Evolutionary conservation across 495 filamentous ascomycete species (phyloP).

Genomic region (Aspergillus nanangensis): DNA sequence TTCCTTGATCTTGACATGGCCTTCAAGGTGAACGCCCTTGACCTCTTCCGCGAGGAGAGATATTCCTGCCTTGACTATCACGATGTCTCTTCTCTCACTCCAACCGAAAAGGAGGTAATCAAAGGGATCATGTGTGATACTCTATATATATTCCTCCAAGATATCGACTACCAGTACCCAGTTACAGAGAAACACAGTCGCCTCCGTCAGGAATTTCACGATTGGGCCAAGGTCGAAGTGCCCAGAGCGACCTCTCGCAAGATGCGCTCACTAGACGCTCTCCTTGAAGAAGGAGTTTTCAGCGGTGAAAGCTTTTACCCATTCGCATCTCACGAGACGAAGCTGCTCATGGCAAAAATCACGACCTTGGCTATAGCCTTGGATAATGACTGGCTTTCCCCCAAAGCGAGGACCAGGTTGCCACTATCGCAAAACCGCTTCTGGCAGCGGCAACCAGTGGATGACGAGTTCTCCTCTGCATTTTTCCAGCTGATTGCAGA

Average conservation of each 20-base stretch:
- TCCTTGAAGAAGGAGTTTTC: neutral
- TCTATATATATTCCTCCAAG: neutral
- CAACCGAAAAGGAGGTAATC: neutral
- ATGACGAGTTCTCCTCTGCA: neutral
- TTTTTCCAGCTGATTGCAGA: neutral
- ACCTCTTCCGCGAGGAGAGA: neutral
- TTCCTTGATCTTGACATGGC: neutral
- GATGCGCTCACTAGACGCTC: neutral
- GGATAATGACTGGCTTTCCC: neutral
- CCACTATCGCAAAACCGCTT: neutral
- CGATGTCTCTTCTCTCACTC: neutral
- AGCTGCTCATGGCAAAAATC: neutral
- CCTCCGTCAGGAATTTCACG: neutral
- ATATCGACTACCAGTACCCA: neutral
- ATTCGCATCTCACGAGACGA: neutral
- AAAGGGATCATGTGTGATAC: neutral
- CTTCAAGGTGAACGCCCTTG: neutral
- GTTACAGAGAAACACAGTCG: neutral
- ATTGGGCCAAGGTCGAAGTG: neutral
- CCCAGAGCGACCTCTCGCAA: neutral
- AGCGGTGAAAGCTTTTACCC: neutral
- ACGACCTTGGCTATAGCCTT: neutral
- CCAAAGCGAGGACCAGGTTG: neutral
- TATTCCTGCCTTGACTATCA: constrained; percentile 1
- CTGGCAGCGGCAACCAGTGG: neutral